Evolutionary conservation across 345 rosid species (phyloP), one percentile per base, ranked within the genome.

Genomic region (Eucalyptus pumila): DNA sequence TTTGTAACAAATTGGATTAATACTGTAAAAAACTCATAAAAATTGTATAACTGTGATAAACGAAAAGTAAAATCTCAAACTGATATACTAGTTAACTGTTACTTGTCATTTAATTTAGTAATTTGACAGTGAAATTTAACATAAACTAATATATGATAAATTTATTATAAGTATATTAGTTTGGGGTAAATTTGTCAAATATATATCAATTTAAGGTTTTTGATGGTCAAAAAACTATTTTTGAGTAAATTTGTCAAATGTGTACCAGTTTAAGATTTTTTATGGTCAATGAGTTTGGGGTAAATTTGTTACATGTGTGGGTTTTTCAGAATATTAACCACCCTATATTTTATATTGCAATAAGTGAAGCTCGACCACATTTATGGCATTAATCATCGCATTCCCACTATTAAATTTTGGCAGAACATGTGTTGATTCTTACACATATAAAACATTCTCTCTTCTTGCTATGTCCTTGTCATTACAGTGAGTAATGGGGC

Each of bases 61-160:
- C 1, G 10, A 2, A 52, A 5, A 52, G 10, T 52, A 52, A 52
- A 52, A 52, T 52, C 10, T 0, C 2, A 52, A 52, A 52, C 10
- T 1, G 1, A 0, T 19, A 52, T 1, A 52, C 5, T 0, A 1
- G 0, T 52, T 52, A 52, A 52, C 1, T 8, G 5, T 52, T 2
- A 3, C 1, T 0, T 52, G 10, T 52, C 10, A 52, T 19, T 52
- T 1, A 52, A 52, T 0, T 19, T 8, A 19, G 5, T 52, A 52
- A 52, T 52, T 19, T 52, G 10, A 2, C 2, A 2, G 4, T 8
- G 0, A 52, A 52, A 52, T 52, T 4, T 52, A 52, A 52, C 2
- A 0, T 2, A 52, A 52, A 52, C 23, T 52, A 8, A 52, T 52
- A 52, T 4, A 52, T 0, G 58, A 52, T 52, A 52, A 52, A 19